Evolutionary conservation across 1,284 basidiomycete genomes (phyloP).

Genomic region (Rhizoctonia solani): DNA sequence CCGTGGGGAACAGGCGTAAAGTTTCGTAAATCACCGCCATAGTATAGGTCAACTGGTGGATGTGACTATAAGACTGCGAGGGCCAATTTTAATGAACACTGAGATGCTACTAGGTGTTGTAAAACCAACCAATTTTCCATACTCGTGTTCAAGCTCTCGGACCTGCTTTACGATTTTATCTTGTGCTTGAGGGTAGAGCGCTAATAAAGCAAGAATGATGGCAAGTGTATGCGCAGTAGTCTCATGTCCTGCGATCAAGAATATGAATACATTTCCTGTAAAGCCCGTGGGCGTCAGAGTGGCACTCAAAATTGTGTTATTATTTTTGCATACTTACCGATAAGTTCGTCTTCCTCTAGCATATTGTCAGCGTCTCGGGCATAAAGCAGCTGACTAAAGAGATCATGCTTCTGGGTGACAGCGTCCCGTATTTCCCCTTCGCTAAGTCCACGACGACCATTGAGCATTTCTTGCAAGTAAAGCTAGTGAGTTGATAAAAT

Average conservation of each 20-base stretch:
- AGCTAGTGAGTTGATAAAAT: too few species aligned
- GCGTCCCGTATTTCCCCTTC: background rate
- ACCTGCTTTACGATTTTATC: conserved; percentile 27
- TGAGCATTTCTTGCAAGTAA: conserved; percentile 15
- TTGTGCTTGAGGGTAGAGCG: conserved; percentile 23
- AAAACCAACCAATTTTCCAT: background rate
- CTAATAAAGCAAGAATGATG: conserved; percentile 24
- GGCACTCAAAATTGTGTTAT: background rate
- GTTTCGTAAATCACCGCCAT: conserved; percentile 18
- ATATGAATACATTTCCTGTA: conserved; percentile 9
- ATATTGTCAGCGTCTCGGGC: conserved; percentile 2
- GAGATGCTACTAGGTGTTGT: background rate
- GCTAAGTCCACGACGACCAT: background rate
- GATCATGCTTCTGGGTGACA: background rate
- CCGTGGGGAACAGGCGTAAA: conserved; percentile 9
- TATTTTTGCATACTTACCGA: background rate
- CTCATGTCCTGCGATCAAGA: conserved; percentile 35
- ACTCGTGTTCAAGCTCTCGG: background rate
- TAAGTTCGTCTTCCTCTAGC: conserved; percentile 7
- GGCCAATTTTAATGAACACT: background rate
- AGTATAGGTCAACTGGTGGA: conserved; percentile 18
- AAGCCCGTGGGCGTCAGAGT: background rate
- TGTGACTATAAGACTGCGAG: conserved; percentile 43
- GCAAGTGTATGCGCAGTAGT: conserved; percentile 30
- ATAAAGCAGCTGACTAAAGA: conserved; percentile 1